These are phyloP conservation scores for Hypomontagnella monticulosa DNA, from an alignment of 495 filamentous ascomycete species.

Conservation along the genomic window DNA sequence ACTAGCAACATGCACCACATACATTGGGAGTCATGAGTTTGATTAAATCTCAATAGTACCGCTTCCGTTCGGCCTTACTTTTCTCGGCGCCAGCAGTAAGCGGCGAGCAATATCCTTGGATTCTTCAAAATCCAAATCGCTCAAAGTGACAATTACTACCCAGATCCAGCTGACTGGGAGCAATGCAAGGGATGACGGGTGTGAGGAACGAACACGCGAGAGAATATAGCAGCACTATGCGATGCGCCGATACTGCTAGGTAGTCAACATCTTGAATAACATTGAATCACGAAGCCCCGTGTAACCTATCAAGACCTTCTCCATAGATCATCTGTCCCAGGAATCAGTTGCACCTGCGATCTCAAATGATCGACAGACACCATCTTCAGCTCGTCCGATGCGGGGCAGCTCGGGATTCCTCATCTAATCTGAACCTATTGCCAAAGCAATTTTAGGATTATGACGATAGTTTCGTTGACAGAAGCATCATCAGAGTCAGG, in stretches of 20 bases:
- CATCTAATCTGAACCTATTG: not conserved
- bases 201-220: not conserved
- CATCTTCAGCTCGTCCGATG: slow-evolving; percentile 26
- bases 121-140: slow-evolving; percentile 9
- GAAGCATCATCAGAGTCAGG: slow-evolving; percentile 2
- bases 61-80: slow-evolving; percentile 17
- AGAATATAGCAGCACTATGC: slow-evolving; percentile 3
- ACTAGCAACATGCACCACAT: slow-evolving; percentile 11
- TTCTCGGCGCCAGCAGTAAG: slow-evolving; percentile 4
- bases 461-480: not conserved
- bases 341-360: slow-evolving; percentile 22
- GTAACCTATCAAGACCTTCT: slow-evolving; percentile 22
- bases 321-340: slow-evolving; percentile 31
- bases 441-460: slow-evolving; percentile 1
- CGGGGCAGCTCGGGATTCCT: slow-evolving; percentile 4
- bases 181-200: slow-evolving; percentile 7
- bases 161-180: slow-evolving; percentile 39
- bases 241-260: no score
- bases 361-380: slow-evolving; percentile 28
- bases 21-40: slow-evolving; percentile 23
- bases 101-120: not conserved
- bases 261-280: slow-evolving; percentile 25
- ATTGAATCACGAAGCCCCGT: slow-evolving; percentile 23
- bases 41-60: slow-evolving; percentile 9
- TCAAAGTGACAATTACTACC: slow-evolving; percentile 22